phyloP scores from a whole-genome alignment of 192 early-diverging fungal species.

The Rhizophagus sp. region DNA sequence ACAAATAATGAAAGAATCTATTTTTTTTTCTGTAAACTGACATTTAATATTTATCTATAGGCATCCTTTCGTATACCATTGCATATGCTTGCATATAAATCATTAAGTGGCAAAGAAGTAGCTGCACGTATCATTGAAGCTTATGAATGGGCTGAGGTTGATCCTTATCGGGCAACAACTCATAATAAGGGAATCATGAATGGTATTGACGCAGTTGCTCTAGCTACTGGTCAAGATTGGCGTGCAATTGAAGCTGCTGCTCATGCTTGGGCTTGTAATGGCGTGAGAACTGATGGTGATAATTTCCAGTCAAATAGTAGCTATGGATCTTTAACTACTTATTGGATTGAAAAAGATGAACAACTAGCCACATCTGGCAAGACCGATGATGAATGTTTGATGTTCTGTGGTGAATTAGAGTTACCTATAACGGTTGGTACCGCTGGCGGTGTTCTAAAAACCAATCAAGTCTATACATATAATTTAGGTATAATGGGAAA shows the following conservation, averaged over 20 bases:
- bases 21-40: constrained; percentile 23
- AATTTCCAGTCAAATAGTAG: constrained; percentile 35
- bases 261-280: constrained; percentile 64
- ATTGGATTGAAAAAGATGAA: constrained; percentile 66
- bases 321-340: constrained; percentile 70
- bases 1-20: not conserved
- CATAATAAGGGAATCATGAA: constrained; percentile 87
- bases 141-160: constrained; percentile 67
- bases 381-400: constrained; percentile 35
- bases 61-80: constrained; percentile 64
- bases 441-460: constrained; percentile 72
- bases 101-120: constrained; percentile 58
- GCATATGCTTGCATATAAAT: constrained; percentile 63
- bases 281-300: not conserved
- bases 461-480: constrained; percentile 69
- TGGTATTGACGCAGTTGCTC: constrained; percentile 74
- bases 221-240: constrained; percentile 81
- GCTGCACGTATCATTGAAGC: constrained; percentile 69
- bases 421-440: constrained; percentile 75
- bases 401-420: constrained; percentile 67
- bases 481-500: constrained; percentile 65
- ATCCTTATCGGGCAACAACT: constrained; percentile 71
- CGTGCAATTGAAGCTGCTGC: constrained; percentile 71
- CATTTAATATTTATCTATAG: constrained; percentile 4
- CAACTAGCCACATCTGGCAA: constrained; percentile 33